phyloP scores from a whole-genome alignment of 2,329 filamentous ascomycete genomes.

The Fusarium kyushuense region DNA sequence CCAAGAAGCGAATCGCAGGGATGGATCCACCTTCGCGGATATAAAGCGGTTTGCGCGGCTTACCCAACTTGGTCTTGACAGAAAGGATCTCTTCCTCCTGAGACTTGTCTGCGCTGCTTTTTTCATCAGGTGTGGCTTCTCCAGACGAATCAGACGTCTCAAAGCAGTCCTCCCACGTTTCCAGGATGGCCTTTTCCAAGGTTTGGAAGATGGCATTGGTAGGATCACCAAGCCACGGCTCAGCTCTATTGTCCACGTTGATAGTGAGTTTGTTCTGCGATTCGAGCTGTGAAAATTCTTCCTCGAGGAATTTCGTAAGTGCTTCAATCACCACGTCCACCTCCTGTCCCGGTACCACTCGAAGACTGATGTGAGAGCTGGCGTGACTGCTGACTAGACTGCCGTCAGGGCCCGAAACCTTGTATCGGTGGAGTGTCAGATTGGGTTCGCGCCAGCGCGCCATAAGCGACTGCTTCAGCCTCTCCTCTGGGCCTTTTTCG shows the following conservation, averaged over 20 bases:
- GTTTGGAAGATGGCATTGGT: constrained; percentile 91
- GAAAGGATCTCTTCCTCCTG: constrained; percentile 37
- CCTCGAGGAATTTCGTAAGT: constrained; percentile 74
- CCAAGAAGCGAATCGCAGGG: constrained; percentile 90
- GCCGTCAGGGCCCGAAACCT: constrained; percentile 90
- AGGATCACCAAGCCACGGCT: constrained; percentile 95
- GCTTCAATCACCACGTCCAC: constrained; percentile 78
- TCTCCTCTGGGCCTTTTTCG: constrained; percentile 67
- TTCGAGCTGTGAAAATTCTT: constrained; percentile 78
- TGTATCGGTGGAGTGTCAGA: constrained; percentile 91
- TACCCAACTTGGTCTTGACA: constrained; percentile 42
- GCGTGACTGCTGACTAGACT: constrained; percentile 92
- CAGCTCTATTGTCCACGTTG: constrained; percentile 90
- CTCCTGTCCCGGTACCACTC: constrained; percentile 93
- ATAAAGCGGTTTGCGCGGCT: constrained; percentile 78
- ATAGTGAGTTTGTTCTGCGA: constrained; percentile 86
- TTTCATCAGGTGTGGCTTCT: constrained; percentile 22
- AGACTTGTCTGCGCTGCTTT: constrained; percentile 25
- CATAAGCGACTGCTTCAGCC: constrained; percentile 88
- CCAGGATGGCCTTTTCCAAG: constrained; percentile 84
- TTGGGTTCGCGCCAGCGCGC: constrained; percentile 96
- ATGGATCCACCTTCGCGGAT: constrained; percentile 97
- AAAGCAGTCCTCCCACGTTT: constrained; percentile 79
- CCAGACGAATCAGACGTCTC: constrained; percentile 40
- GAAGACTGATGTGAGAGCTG: constrained; percentile 87